phyloP scores from a whole-genome alignment of 139 green algal species.

The Chlamydomonas asymmetrica region DNA sequence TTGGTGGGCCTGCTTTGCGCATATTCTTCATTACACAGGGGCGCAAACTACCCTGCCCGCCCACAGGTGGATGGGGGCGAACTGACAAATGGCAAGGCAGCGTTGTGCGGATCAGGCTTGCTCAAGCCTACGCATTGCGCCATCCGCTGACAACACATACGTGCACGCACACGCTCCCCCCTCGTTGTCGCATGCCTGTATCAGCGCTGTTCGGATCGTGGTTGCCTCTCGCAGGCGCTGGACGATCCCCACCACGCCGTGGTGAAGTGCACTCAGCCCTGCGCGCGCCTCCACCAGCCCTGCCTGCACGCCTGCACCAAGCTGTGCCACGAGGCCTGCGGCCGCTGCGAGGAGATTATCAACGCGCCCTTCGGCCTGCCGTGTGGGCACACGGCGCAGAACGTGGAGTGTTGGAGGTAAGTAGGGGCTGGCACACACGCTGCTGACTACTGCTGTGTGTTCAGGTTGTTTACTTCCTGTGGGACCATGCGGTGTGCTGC shows the following conservation, averaged over 20 bases:
- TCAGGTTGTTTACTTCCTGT: not conserved
- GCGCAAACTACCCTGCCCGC: no score
- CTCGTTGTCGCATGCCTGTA: not conserved
- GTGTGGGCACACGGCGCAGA: slow-evolving; percentile 45
- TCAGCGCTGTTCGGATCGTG: not conserved
- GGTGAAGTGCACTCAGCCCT: slow-evolving; percentile 37
- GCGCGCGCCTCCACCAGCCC: slow-evolving; percentile 17
- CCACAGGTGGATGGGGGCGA: no score
- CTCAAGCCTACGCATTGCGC: no score
- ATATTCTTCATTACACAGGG: no score
- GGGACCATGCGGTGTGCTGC: not conserved
- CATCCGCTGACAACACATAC: no score
- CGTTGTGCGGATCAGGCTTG: no score
- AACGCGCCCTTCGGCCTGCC: slow-evolving; percentile 28
- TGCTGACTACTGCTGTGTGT: not conserved
- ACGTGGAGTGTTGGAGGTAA: slow-evolving; percentile 45
- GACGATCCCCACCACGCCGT: slow-evolving; percentile 41
- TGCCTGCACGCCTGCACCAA: slow-evolving; percentile 41
- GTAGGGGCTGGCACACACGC: not conserved
- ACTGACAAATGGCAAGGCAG: no score
- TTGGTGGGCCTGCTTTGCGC: not conserved
- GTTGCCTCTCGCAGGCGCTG: slow-evolving; percentile 37
- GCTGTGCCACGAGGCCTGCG: slow-evolving; percentile 40
- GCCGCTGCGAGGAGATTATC: slow-evolving; percentile 17
- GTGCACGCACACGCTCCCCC: not conserved